Conservation (phyloP, 2,329 filamentous ascomycete genomes). For the Ophiostoma australiae region DNA sequence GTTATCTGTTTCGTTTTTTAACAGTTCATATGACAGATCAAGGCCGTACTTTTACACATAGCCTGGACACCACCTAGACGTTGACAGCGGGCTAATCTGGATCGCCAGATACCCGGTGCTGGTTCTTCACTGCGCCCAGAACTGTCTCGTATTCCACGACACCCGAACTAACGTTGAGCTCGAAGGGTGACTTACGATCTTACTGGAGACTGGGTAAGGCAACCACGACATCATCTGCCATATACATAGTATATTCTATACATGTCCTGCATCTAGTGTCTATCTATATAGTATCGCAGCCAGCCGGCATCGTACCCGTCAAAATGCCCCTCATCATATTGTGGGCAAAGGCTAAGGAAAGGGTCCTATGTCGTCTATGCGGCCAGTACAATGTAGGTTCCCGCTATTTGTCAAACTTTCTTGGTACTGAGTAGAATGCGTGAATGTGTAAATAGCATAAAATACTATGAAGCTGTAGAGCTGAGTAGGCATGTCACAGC, state of each 20-base stretch:
- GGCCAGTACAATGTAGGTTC: not conserved
- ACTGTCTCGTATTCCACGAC: not conserved
- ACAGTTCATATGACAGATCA: too few relatives aligned
- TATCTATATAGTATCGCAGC: not conserved
- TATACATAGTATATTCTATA: too few relatives aligned
- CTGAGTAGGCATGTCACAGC: not conserved
- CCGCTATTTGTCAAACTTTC: not conserved
- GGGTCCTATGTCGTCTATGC: not conserved
- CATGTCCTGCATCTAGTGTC: not conserved
- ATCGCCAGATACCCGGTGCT: too few relatives aligned
- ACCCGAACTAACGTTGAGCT: not conserved
- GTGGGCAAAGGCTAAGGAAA: not conserved
- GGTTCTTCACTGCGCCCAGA: not conserved
- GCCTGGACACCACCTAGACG: too few relatives aligned
- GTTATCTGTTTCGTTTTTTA: too few relatives aligned
- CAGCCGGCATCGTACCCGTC: not conserved
- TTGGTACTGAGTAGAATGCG: not conserved
- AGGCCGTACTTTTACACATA: too few relatives aligned
- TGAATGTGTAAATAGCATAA: too few relatives aligned
- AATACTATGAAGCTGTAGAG: not conserved
- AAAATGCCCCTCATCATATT: not conserved
- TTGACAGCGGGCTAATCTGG: too few relatives aligned
- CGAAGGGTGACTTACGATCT: not conserved
- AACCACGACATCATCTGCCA: not conserved
- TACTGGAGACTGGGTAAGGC: not conserved